Conservation (phyloP, 805 yeast species). For the Candida tammaniensis region DNA sequence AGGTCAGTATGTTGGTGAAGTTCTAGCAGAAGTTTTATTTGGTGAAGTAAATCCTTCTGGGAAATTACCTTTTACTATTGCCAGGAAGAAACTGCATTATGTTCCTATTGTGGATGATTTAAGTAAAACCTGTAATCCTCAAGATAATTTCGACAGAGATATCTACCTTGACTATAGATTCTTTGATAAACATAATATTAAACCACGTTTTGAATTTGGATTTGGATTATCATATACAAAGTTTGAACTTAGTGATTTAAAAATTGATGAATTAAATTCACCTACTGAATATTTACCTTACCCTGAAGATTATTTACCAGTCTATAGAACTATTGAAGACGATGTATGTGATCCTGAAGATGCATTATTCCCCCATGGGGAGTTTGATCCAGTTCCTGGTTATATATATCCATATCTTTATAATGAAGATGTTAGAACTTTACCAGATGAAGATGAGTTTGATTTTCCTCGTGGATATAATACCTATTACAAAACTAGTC, state of each 20-base stretch:
- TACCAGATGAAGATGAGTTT: constrained; percentile 35
- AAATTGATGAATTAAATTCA: constrained; percentile 39
- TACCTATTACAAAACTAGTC: constrained; percentile 32
- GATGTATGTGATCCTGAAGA: constrained; percentile 54
- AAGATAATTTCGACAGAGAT: constrained; percentile 46
- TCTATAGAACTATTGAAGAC: constrained; percentile 40
- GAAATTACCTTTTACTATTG: constrained; percentile 60
- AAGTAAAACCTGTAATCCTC: constrained; percentile 29
- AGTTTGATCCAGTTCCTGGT: constrained; percentile 52
- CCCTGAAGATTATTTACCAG: constrained; percentile 46
- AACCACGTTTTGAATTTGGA: constrained; percentile 62
- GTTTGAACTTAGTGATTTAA: constrained; percentile 33
- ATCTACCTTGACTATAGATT: constrained; percentile 54
- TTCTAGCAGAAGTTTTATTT: constrained; percentile 55
- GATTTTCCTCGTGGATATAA: constrained; percentile 39
- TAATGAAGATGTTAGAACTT: constrained; percentile 29
- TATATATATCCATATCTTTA: constrained; percentile 54
- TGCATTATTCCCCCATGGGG: constrained; percentile 51
- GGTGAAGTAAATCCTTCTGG: constrained; percentile 67
- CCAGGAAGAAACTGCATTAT: constrained; percentile 47
- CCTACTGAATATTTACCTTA: constrained; percentile 46
- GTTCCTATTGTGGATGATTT: constrained; percentile 43
- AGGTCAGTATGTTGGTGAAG: constrained; percentile 57
- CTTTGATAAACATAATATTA: constrained; percentile 54
- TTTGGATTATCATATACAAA: constrained; percentile 57